phyloP scores from a whole-genome alignment of 108 stramenopile species.

The Skeletonema potamos region DNA sequence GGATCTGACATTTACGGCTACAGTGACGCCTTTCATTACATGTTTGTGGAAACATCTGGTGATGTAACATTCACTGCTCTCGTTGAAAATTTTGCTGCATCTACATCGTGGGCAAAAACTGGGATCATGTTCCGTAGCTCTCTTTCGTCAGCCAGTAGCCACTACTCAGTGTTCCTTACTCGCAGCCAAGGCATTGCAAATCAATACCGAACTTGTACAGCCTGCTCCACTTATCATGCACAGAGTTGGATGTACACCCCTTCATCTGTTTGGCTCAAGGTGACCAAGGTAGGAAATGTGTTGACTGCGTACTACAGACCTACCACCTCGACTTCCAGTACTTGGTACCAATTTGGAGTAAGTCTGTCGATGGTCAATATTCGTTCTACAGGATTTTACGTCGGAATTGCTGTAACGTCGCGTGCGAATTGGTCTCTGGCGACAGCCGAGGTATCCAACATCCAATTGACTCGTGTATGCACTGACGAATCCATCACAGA shows the following conservation, averaged over 20 bases:
- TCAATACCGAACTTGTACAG: constrained; percentile 20
- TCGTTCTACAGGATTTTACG: constrained; percentile 21
- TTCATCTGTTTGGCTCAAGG: constrained; percentile 27
- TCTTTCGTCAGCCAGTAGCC: neutral
- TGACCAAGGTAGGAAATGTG: constrained; percentile 31
- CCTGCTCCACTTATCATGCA: neutral
- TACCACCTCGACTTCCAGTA: constrained; percentile 1
- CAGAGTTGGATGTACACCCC: neutral
- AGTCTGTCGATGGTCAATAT: constrained; percentile 15
- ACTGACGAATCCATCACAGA: neutral
- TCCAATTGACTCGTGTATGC: neutral
- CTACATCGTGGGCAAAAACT: constrained; percentile 22
- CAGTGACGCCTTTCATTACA: constrained; percentile 36
- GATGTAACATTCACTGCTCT: constrained; percentile 28
- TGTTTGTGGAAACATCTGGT: constrained; percentile 42
- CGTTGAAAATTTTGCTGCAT: constrained; percentile 11
- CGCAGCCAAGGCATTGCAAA: constrained; percentile 9
- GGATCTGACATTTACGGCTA: constrained; percentile 24
- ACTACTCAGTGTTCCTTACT: constrained; percentile 10
- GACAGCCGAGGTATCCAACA: neutral
- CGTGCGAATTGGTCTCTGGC: neutral
- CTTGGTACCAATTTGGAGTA: constrained; percentile 32
- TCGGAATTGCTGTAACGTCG: constrained; percentile 5
- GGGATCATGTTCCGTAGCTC: constrained; percentile 35
- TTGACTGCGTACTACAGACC: constrained; percentile 27